These are phyloP conservation scores for Leccinum broughii DNA, from an alignment of 768 basidiomycete species.

Conservation along the genomic window DNA sequence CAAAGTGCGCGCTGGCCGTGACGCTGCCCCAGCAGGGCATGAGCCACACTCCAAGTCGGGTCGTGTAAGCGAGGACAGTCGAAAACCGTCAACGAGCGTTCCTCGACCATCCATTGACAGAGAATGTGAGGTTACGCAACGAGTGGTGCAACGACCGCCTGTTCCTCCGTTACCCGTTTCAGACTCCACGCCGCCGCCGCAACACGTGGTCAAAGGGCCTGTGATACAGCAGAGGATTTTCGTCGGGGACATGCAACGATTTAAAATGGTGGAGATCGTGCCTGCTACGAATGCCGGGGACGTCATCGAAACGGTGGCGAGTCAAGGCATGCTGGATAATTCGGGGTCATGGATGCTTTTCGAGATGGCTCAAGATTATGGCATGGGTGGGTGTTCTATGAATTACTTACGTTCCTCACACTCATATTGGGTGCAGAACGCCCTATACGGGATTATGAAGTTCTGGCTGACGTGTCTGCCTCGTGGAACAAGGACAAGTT, in stretches of 20 bases:
- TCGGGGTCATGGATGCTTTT: constrained; percentile 85
- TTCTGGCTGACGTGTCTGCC: constrained; percentile 72
- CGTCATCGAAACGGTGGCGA: constrained; percentile 63
- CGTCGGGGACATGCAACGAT: constrained; percentile 73
- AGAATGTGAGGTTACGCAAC: constrained; percentile 24
- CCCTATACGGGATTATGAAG: constrained; percentile 84
- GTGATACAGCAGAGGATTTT: constrained; percentile 72
- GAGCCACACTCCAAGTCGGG: constrained; percentile 22
- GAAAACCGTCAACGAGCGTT: constrained; percentile 20
- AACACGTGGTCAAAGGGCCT: constrained; percentile 25
- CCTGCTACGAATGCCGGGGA: constrained; percentile 70
- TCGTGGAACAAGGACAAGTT: constrained; percentile 88
- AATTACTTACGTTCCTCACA: not conserved
- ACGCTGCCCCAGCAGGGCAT: constrained; percentile 6
- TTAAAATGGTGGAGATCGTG: constrained; percentile 70
- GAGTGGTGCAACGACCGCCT: constrained; percentile 35
- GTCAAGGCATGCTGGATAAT: constrained; percentile 64
- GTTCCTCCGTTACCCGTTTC: constrained; percentile 39
- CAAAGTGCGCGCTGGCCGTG: constrained; percentile 19
- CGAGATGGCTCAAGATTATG: constrained; percentile 88
- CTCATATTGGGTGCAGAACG: constrained; percentile 60
- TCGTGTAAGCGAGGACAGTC: constrained; percentile 30
- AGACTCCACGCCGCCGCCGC: constrained; percentile 39
- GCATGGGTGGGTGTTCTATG: constrained; percentile 67
- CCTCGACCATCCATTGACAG: constrained; percentile 27